phyloP scores from a whole-genome alignment of 805 yeast genomes.

The Wickerhamiella occidentalis region DNA sequence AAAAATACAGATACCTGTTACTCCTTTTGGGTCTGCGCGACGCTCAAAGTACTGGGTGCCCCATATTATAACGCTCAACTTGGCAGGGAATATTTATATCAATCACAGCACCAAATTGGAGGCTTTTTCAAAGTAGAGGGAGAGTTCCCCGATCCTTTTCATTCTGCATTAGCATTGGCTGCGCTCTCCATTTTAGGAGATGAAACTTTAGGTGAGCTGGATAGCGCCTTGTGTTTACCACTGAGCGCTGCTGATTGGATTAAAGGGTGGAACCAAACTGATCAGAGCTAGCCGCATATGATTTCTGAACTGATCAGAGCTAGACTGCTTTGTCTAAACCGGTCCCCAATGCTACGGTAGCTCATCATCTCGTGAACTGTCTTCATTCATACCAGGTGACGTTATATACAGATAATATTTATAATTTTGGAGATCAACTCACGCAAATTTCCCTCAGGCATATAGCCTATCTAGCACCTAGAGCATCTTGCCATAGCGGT shows the following conservation, averaged over 20 bases:
- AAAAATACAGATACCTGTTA: slow-evolving; percentile 81
- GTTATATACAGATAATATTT: no score
- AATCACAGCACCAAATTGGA: slow-evolving; percentile 56
- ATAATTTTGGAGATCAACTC: no score
- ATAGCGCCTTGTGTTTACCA: slow-evolving; percentile 18
- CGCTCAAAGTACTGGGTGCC: slow-evolving; percentile 36
- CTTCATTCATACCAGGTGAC: no score
- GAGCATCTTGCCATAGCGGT: neutral
- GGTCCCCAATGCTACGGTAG: no score
- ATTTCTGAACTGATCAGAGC: no score
- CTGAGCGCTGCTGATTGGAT: neutral
- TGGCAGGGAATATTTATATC: slow-evolving; percentile 36
- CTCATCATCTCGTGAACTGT: no score
- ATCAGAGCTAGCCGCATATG: no score
- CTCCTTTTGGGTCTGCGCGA: slow-evolving; percentile 67
- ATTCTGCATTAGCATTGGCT: slow-evolving; percentile 44
- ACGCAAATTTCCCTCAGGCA: no score
- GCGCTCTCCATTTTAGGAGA: slow-evolving; percentile 30
- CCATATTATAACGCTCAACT: slow-evolving; percentile 14
- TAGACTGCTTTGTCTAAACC: no score
- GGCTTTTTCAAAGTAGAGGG: slow-evolving; percentile 64
- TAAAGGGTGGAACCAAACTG: neutral
- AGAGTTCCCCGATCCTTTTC: slow-evolving; percentile 48
- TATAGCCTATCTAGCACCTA: no score
- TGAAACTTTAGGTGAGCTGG: slow-evolving; percentile 20